Conservation (phyloP, 1,139 yeast species). For the Starmera stellimalicola region DNA sequence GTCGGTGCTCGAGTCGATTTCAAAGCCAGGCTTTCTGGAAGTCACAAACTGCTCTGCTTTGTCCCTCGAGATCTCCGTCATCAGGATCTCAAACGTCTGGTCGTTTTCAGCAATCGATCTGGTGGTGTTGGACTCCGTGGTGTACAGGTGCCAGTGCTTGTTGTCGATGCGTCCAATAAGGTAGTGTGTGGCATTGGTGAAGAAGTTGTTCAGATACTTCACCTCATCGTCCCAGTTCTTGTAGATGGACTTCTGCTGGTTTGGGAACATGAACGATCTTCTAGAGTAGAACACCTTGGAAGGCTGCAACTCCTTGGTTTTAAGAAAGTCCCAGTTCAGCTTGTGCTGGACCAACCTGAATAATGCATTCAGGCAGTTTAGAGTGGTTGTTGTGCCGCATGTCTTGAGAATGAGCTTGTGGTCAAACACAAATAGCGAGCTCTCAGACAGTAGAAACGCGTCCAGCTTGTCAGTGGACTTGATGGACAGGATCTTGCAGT, state of each 20-base stretch:
- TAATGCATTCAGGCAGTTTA: conserved; percentile 63
- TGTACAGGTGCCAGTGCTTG: conserved; percentile 80
- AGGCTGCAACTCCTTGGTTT: conserved; percentile 26
- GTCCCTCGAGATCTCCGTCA: conserved; percentile 70
- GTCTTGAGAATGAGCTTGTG: conserved; percentile 85
- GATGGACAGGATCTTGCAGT: conserved; percentile 80
- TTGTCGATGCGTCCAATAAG: conserved; percentile 77
- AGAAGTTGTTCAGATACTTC: conserved; percentile 51
- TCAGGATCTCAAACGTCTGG: conserved; percentile 81
- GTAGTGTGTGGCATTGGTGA: conserved; percentile 57
- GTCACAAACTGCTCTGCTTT: conserved; percentile 56
- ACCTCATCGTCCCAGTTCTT: conserved; percentile 81
- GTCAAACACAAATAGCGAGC: conserved; percentile 81
- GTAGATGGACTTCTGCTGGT: conserved; percentile 73
- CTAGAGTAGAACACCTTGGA: conserved; percentile 81
- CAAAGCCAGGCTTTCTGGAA: conserved; percentile 38
- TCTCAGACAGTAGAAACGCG: conserved; percentile 82
- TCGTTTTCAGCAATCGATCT: conserved; percentile 27
- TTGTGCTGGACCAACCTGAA: conserved; percentile 39
- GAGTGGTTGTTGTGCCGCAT: conserved; percentile 92
- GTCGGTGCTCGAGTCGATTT: conserved; percentile 44
- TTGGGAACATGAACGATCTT: conserved; percentile 89
- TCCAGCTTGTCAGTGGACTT: conserved; percentile 60
- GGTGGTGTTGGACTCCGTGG: conserved; percentile 35
- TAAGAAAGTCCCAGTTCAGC: conserved; percentile 25